phyloP scores from a whole-genome alignment of 2,329 filamentous ascomycete genomes.

The Verticillium isaacii region DNA sequence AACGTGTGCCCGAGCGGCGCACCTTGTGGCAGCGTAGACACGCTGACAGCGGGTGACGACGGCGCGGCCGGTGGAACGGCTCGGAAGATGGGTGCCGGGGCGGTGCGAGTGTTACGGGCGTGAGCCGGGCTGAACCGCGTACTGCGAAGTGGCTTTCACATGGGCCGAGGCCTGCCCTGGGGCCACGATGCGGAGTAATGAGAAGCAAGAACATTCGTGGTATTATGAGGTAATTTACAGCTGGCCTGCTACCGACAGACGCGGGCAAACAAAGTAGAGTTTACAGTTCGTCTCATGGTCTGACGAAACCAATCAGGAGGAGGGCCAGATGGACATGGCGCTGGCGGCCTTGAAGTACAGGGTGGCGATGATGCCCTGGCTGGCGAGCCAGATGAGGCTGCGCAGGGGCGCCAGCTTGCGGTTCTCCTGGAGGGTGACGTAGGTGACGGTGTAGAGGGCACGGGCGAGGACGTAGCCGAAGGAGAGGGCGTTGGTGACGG shows the following conservation, averaged over 20 bases:
- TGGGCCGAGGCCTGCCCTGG: no score
- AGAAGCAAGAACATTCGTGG: no score
- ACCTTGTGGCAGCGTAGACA: background rate
- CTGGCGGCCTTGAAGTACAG: constrained; percentile 38
- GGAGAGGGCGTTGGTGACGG: constrained; percentile 33
- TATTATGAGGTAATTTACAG: no score
- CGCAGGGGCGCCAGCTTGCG: constrained; percentile 29
- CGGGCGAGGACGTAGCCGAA: constrained; percentile 34
- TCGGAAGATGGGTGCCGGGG: background rate
- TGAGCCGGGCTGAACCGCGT: no score
- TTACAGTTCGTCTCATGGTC: no score
- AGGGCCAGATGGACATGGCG: constrained; percentile 7
- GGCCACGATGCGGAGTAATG: no score
- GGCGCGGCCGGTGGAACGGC: background rate
- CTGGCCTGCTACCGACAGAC: no score
- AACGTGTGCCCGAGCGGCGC: background rate
- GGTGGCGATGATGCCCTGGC: constrained; percentile 25
- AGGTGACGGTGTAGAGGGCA: constrained; percentile 34
- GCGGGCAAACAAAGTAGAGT: no score
- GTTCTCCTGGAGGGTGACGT: constrained; percentile 38
- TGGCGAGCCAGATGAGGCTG: constrained; percentile 29
- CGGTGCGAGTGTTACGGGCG: background rate
- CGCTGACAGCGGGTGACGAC: background rate
- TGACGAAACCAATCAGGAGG: background rate
- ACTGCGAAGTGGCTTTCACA: no score